phyloP scores from a whole-genome alignment of 352 stramenopile genomes.

The Pythium myriotylum region DNA sequence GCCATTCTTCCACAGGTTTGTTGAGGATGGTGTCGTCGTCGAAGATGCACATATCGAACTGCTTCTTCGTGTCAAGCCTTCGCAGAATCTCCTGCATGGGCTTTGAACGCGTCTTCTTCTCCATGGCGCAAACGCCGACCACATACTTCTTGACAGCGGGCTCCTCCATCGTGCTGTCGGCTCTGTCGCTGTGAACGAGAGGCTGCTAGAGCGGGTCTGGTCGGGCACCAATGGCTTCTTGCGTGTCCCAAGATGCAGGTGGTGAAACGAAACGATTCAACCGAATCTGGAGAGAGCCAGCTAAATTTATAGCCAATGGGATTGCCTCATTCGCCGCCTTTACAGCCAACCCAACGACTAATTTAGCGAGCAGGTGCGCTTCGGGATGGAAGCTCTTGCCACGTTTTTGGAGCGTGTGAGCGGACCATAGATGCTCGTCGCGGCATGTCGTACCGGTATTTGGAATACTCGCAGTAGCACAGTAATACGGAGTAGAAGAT shows the following conservation, averaged over 20 bases:
- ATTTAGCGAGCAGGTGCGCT: no score
- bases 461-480: no score
- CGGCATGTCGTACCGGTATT: no score
- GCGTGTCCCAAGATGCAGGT: conserved; percentile 28
- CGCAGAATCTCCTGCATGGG: conserved; percentile 97
- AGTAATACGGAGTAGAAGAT: no score
- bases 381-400: no score
- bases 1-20: conserved; percentile 94
- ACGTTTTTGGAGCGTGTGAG: no score
- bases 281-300: conserved; percentile 31
- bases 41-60: conserved; percentile 98
- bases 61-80: conserved; percentile 88
- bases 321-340: neutral
- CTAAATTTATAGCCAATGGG: conserved; percentile 23
- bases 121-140: conserved; percentile 98
- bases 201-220: neutral
- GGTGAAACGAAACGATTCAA: conserved; percentile 22
- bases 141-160: conserved; percentile 59
- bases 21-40: conserved; percentile 96
- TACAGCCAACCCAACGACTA: no score
- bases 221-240: neutral
- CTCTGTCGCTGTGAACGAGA: neutral
- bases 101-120: conserved; percentile 98
- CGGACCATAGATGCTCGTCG: no score
- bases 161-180: conserved; percentile 23